A percentile compares a stretch with the other conserved stretches of the same genome.
phyloP scores from a whole-genome alignment of 306 rosid genomes.

The Acacia acuminata region DNA sequence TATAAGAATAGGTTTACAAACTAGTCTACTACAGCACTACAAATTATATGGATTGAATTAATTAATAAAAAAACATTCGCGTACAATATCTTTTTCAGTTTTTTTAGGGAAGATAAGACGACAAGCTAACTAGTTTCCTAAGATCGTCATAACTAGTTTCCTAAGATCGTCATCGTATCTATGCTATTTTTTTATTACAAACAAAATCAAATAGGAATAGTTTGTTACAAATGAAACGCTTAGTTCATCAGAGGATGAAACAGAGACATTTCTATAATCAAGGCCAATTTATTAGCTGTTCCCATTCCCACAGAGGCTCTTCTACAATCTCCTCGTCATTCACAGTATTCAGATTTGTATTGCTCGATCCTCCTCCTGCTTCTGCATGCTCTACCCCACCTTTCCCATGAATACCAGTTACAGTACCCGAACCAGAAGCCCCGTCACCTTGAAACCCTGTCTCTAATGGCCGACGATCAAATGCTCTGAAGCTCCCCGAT shows the following conservation, averaged over 20 bases:
- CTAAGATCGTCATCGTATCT: neutral
- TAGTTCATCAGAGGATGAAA: neutral
- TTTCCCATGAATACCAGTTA: neutral
- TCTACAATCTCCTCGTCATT: conserved; percentile 28
- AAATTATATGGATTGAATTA: neutral
- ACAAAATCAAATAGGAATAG: neutral
- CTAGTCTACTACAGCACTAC: no score
- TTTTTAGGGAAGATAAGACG: neutral
- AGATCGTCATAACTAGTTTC: neutral
- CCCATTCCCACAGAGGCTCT: conserved; percentile 64
- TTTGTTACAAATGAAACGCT: neutral
- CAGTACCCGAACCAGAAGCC: conserved; percentile 14
- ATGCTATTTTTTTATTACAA: neutral
- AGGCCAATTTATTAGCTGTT: conserved; percentile 40
- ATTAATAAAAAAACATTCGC: neutral
- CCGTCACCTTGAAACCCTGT: conserved; percentile 1
- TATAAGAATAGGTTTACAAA: neutral
- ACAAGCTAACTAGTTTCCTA: neutral
- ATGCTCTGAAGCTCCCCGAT: conserved; percentile 79
- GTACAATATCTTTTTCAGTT: neutral
- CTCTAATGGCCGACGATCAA: conserved; percentile 71
- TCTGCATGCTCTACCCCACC: conserved; percentile 24
- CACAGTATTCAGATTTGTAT: conserved; percentile 28
- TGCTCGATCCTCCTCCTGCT: conserved; percentile 37
- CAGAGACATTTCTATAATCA: conserved; percentile 35